phyloP scores from a whole-genome alignment of 768 basidiomycete species.

The Pleurotus platypus region DNA sequence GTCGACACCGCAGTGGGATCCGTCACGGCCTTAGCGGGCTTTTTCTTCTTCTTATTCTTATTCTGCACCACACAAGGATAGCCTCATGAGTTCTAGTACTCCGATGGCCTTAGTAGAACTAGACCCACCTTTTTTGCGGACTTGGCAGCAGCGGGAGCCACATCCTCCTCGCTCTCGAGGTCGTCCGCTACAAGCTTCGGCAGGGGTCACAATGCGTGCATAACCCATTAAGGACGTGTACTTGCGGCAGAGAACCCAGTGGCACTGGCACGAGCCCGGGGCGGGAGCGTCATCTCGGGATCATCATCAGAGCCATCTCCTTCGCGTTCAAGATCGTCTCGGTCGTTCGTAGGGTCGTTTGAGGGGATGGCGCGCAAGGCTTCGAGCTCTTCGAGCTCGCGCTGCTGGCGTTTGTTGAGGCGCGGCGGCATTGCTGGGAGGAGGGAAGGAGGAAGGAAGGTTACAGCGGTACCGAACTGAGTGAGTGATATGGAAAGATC shows the following conservation, averaged over 20 bases:
- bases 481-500: too few relatives aligned
- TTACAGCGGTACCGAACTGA: too few relatives aligned
- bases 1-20: not conserved
- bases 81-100: not conserved
- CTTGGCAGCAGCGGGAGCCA: conserved; percentile 16
- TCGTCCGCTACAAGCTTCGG: conserved; percentile 21
- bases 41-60: conserved; percentile 42
- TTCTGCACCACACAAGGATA: not conserved
- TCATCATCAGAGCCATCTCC: too few relatives aligned
- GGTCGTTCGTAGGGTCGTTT: conserved; percentile 32
- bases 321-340: conserved; percentile 8
- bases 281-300: too few relatives aligned
- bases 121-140: conserved; percentile 9
- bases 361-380: conserved; percentile 37
- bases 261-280: conserved; percentile 3
- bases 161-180: conserved; percentile 22
- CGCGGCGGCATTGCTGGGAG: conserved; percentile 56
- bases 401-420: conserved; percentile 81
- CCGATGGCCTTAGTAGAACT: not conserved
- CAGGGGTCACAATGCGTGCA: conserved; percentile 39
- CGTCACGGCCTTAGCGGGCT: conserved; percentile 19
- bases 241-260: conserved; percentile 45
- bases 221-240: conserved; percentile 4
- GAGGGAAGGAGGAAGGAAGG: too few relatives aligned
- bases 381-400: conserved; percentile 79